Evolutionary conservation across 1,284 basidiomycete genomes (phyloP), one percentile per base, ranked within the genome.

Genomic region (Malassezia obtusa): DNA sequence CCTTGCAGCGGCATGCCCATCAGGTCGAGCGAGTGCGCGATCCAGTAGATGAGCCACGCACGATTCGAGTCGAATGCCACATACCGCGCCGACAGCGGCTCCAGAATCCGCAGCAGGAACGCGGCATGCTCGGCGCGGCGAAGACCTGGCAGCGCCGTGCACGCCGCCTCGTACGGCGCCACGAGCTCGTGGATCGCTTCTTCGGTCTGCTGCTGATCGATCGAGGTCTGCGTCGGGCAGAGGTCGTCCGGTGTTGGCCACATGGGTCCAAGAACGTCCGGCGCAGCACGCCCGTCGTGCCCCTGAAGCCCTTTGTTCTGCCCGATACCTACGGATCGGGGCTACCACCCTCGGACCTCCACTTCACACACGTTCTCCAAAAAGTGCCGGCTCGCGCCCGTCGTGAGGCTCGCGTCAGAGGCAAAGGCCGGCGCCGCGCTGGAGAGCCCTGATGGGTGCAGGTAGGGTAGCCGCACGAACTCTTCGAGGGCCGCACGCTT

Each of bases 21-120:
- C 14, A 74, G 50, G 35, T 64, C 62, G 39, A 62, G 63, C 14
- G 67, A 60, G 35, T 73, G 71, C 11, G 63, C 31, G 40, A 65
- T 58, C 71, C 71, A 73, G 56, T 72, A 73, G 25, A 72, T 46
- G 10, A 73, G 54, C 71, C 71, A 73, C n/a, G 65, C 59, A 11
- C 71, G 60, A 30, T 69, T 72, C 15, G 63, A 52, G 48, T 73
- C 71, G 44, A 71, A 71, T 7, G 59, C 63, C 3, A 68, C 62
- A 44, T 62, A 72, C 1, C 63, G 52, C 11, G 62, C 62, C 8
- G 70, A 65, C 4, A 73, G 52, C 8, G 68, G 66, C 25, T 62
- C 60, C 21, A 73, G 62, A 24, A 64, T 38, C 44, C 64, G 62
- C n/a, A 45, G 51, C 35, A 72, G 43, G 30, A 72, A 73, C 32